phyloP scores from a whole-genome alignment of 2,329 filamentous ascomycete species.

The Fusarium sp. region DNA sequence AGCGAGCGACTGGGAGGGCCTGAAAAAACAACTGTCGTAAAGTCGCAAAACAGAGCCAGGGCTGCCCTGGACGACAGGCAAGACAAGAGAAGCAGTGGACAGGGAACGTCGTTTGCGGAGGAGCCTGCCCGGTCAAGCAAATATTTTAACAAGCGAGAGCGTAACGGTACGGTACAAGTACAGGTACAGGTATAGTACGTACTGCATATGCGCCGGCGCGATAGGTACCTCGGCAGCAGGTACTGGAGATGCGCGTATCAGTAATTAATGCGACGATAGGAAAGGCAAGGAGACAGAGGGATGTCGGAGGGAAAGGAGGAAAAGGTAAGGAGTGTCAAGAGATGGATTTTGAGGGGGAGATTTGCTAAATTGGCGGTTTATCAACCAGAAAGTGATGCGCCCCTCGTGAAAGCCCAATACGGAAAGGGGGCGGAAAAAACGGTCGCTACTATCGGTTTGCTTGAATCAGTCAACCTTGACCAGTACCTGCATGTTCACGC shows the following conservation, averaged over 20 bases:
- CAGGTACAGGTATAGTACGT: constrained; percentile 7
- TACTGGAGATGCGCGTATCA: constrained; percentile 1
- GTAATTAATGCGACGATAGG: constrained; percentile 17
- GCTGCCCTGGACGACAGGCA: constrained; percentile 32
- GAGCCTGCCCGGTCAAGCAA: constrained; percentile 30
- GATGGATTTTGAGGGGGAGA: constrained; percentile 30
- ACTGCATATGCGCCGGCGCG: constrained; percentile 23
- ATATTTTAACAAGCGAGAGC: constrained; percentile 13
- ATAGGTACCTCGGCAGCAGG: not conserved
- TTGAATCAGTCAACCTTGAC: constrained; percentile 30
- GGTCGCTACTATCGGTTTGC: constrained; percentile 24
- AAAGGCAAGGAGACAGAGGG: constrained; percentile 18
- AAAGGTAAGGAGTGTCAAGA: constrained; percentile 27
- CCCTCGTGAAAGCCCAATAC: constrained; percentile 26
- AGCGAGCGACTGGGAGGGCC: constrained; percentile 36
- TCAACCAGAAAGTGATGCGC: constrained; percentile 30
- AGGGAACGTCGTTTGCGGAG: constrained; percentile 38
- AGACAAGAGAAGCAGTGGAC: constrained; percentile 14
- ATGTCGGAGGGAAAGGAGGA: constrained; percentile 22
- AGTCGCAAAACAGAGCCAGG: constrained; percentile 10
- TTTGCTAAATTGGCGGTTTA: constrained; percentile 38
- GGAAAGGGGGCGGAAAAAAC: constrained; percentile 40
- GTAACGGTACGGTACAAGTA: not conserved
- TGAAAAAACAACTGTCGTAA: constrained; percentile 19
- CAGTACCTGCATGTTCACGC: not conserved